phyloP scores from a whole-genome alignment of 2,329 filamentous ascomycete species.

The Septoria petroselini region DNA sequence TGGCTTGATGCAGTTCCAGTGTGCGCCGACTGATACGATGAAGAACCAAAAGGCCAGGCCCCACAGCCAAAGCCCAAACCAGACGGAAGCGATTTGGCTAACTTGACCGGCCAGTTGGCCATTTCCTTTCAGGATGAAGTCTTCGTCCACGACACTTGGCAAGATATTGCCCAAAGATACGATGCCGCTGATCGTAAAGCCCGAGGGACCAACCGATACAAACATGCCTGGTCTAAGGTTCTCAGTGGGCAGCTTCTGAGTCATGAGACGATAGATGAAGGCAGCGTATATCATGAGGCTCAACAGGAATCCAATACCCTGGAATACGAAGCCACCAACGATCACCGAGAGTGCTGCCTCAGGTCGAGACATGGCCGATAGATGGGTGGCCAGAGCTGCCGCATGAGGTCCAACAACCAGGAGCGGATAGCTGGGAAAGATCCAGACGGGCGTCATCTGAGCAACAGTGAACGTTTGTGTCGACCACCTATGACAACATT shows the following conservation, averaged over 20 bases:
- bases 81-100: slow-evolving; percentile 56
- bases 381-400: slow-evolving; percentile 52
- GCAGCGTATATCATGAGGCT: slow-evolving; percentile 78
- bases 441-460: slow-evolving; percentile 84
- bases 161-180: slow-evolving; percentile 57
- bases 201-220: slow-evolving; percentile 74
- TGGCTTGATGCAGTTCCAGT: slow-evolving; percentile 63
- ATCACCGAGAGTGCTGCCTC: slow-evolving; percentile 53
- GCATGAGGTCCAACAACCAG: slow-evolving; percentile 74
- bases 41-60: slow-evolving; percentile 83
- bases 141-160: slow-evolving; percentile 46
- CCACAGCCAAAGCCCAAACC: slow-evolving; percentile 76
- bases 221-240: slow-evolving; percentile 79
- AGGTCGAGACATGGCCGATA: slow-evolving; percentile 36
- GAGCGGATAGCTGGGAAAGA: slow-evolving; percentile 80
- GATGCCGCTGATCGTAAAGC: slow-evolving; percentile 62
- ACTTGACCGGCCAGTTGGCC: slow-evolving; percentile 55
- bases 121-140: slow-evolving; percentile 55
- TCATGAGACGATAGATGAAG: slow-evolving; percentile 84
- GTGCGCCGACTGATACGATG: slow-evolving; percentile 70
- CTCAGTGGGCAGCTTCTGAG: slow-evolving; percentile 76
- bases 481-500: slow-evolving; percentile 51
- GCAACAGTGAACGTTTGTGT: slow-evolving; percentile 69
- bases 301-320: slow-evolving; percentile 63
- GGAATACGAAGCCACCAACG: slow-evolving; percentile 58